Evolutionary conservation across 106 monocot species (phyloP).

Genomic region (Cymbidium sinense): DNA sequence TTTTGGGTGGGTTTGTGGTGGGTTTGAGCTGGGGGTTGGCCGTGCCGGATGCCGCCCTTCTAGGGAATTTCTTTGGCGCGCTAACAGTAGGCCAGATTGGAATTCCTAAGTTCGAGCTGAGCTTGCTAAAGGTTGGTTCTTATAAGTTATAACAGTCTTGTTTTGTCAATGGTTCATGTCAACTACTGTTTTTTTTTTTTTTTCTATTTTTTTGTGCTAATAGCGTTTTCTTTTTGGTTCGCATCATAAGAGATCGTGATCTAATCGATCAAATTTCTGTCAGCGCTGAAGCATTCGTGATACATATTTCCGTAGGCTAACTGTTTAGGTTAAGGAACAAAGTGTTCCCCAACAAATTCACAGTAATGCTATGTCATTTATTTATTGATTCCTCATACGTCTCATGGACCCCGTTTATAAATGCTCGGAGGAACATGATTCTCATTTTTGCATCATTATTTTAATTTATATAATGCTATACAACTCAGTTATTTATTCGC

Average conservation of each 20-base stretch:
- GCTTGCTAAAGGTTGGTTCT: slow-evolving; percentile 55
- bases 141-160: background rate
- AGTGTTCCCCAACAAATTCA: too few species aligned
- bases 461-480: background rate
- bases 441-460: background rate
- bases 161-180: background rate
- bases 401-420: background rate
- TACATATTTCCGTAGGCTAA: background rate
- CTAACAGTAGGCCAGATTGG: slow-evolving; percentile 79
- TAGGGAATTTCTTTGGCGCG: slow-evolving; percentile 88
- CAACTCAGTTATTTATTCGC: background rate
- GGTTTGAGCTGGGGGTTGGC: slow-evolving; percentile 57
- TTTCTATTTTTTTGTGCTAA: background rate
- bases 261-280: background rate
- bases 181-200: background rate
- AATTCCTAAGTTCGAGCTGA: slow-evolving; percentile 56
- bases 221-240: background rate
- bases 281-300: background rate
- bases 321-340: background rate
- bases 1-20: slow-evolving; percentile 64
- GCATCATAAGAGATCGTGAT: background rate
- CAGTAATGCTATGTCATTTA: too few species aligned
- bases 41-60: slow-evolving; percentile 60
- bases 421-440: background rate
- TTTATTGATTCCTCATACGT: too few species aligned